These are phyloP conservation scores for Botrytis sinoallii DNA, from an alignment of 2,329 filamentous ascomycete genomes.

Conservation along the genomic window DNA sequence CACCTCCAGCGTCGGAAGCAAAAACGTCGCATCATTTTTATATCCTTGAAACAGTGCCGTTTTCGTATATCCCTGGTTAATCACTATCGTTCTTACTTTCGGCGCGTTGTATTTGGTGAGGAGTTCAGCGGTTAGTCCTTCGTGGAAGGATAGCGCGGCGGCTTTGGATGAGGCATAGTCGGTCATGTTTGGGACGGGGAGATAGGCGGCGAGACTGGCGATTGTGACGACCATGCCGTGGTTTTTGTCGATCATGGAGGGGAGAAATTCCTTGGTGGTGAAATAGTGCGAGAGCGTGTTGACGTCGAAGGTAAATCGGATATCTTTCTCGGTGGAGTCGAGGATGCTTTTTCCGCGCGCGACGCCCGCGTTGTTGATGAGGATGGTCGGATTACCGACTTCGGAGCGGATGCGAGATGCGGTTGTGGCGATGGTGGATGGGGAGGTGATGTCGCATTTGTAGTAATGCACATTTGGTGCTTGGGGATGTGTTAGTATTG, in stretches of 20 bases:
- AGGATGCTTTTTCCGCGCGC: conserved; percentile 61
- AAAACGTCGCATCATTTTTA: conserved; percentile 47
- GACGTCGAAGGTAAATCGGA: conserved; percentile 67
- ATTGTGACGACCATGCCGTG: conserved; percentile 74
- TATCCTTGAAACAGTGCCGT: conserved; percentile 60
- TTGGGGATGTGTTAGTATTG: conserved; percentile 26
- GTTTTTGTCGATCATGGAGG: conserved; percentile 58
- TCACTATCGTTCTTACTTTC: conserved; percentile 62
- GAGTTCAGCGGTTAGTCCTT: conserved; percentile 60
- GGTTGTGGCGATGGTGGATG: conserved; percentile 49
- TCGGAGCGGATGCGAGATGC: conserved; percentile 52
- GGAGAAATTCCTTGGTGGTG: conserved; percentile 65
- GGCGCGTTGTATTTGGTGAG: conserved; percentile 58
- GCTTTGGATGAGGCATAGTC: conserved; percentile 68
- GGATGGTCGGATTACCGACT: conserved; percentile 63
- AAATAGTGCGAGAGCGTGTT: conserved; percentile 68
- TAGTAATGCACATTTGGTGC: conserved; percentile 62
- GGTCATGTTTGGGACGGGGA: conserved; percentile 59
- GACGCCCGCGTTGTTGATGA: conserved; percentile 72
- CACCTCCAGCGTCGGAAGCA: conserved; percentile 53
- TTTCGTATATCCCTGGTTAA: conserved; percentile 61
- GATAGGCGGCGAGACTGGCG: conserved; percentile 60
- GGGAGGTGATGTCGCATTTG: conserved; percentile 65
- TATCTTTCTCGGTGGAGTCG: conserved; percentile 52
- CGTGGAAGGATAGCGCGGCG: conserved; percentile 64